phyloP scores from a whole-genome alignment of 2,329 filamentous ascomycete genomes.

The Fusarium sp. region DNA sequence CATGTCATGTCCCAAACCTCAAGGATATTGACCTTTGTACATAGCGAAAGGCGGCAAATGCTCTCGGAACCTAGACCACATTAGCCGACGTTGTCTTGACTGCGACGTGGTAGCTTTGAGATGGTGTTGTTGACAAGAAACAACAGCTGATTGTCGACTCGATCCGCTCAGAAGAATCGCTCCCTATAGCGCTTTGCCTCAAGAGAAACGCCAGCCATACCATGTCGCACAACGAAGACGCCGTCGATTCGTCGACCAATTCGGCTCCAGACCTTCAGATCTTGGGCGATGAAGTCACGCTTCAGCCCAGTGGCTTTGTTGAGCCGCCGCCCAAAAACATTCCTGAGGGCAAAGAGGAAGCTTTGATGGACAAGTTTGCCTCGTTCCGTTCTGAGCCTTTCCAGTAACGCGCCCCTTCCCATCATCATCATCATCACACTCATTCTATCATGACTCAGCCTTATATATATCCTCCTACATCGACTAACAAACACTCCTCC shows the following conservation, averaged over 20 bases:
- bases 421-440: background rate
- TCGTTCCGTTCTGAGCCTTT: slow-evolving; percentile 83
- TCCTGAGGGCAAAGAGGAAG: slow-evolving; percentile 73
- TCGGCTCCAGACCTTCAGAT: slow-evolving; percentile 85
- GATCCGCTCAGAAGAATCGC: slow-evolving; percentile 20
- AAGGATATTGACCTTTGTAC: slow-evolving; percentile 5
- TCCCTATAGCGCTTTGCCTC: background rate
- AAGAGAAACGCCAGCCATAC: slow-evolving; percentile 46
- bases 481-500: slow-evolving; percentile 25
- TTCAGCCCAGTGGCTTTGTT: slow-evolving; percentile 80
- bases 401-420: slow-evolving; percentile 60
- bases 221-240: slow-evolving; percentile 54
- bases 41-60: slow-evolving; percentile 25
- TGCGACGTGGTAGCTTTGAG: slow-evolving; percentile 28
- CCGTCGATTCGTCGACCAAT: slow-evolving; percentile 51
- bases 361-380: slow-evolving; percentile 85
- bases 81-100: slow-evolving; percentile 21
- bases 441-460: background rate
- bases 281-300: slow-evolving; percentile 79
- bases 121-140: slow-evolving; percentile 42
- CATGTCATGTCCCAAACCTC: slow-evolving; percentile 24
- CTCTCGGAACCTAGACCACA: slow-evolving; percentile 20
- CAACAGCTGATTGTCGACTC: slow-evolving; percentile 37
- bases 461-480: background rate
- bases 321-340: slow-evolving; percentile 61